Evolutionary conservation across 805 yeast genomes (phyloP).

Genomic region (Metschnikowia shivogae): DNA sequence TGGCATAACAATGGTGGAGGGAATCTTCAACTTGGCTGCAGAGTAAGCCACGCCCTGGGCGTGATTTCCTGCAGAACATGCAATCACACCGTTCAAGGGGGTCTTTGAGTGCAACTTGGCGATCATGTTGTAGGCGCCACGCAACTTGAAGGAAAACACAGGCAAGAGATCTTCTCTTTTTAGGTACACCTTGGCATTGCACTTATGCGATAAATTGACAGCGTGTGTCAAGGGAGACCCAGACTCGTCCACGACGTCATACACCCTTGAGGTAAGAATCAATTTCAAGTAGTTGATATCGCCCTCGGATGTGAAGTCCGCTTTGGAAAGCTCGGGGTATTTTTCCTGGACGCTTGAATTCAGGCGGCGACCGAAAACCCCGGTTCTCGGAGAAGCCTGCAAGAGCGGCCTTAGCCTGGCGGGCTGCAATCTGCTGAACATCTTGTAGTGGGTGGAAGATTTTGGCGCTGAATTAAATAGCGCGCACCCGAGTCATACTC

Average conservation of each 20-base stretch:
- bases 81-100: conserved; percentile 82
- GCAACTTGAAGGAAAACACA: conserved; percentile 89
- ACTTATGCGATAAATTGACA: conserved; percentile 63
- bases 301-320: conserved; percentile 55
- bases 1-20: conserved; percentile 98
- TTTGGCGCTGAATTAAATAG: background rate
- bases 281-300: conserved; percentile 91
- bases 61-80: conserved; percentile 98
- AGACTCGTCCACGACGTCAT: conserved; percentile 74
- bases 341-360: conserved; percentile 17
- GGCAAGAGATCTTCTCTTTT: conserved; percentile 94
- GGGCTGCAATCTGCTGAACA: conserved; percentile 2
- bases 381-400: background rate
- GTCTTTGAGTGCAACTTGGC: conserved; percentile 69
- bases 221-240: conserved; percentile 86
- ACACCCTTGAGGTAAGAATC: conserved; percentile 87
- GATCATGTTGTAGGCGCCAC: conserved; percentile 98
- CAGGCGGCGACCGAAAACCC: background rate
- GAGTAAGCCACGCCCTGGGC: conserved; percentile 98
- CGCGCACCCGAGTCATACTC: background rate
- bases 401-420: conserved; percentile 1
- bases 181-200: conserved; percentile 70
- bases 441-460: background rate
- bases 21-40: conserved; percentile 78
- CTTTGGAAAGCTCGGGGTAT: conserved; percentile 44